These are phyloP conservation scores for Globisporangium polare DNA, from an alignment of 352 stramenopile species.

Conservation along the genomic window DNA sequence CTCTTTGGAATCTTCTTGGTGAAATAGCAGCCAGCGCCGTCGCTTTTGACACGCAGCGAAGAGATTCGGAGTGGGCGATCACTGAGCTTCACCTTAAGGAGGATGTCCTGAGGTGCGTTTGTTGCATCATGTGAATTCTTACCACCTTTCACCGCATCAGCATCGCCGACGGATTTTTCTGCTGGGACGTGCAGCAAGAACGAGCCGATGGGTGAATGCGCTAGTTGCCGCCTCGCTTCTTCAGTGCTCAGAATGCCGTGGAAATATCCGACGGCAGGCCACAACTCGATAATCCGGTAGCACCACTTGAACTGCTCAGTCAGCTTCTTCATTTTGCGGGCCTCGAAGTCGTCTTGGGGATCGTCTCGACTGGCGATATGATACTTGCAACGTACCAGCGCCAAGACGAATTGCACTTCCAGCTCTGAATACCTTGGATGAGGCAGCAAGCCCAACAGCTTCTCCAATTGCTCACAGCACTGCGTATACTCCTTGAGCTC, in stretches of 20 bases:
- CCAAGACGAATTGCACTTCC: constrained; percentile 35
- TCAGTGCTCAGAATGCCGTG: constrained; percentile 28
- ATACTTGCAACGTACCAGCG: constrained; percentile 15
- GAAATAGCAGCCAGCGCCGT: constrained; percentile 26
- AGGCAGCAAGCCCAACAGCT: constrained; percentile 15
- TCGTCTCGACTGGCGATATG: neutral
- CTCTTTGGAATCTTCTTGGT: constrained; percentile 31
- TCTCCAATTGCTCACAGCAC: constrained; percentile 21
- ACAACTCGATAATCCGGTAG: constrained; percentile 49
- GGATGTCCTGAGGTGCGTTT: constrained; percentile 8
- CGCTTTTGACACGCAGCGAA: constrained; percentile 33
- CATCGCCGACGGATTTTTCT: neutral
- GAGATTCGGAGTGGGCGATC: constrained; percentile 34
- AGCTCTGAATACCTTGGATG: constrained; percentile 24
- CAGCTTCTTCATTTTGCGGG: neutral
- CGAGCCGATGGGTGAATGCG: constrained; percentile 25
- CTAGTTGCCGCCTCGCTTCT: constrained; percentile 27
- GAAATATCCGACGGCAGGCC: constrained; percentile 51
- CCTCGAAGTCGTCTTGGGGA: constrained; percentile 15
- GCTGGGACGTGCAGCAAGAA: constrained; percentile 39
- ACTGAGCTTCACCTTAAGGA: constrained; percentile 44
- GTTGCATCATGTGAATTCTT: neutral
- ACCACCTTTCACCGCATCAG: neutral
- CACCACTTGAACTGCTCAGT: constrained; percentile 25
- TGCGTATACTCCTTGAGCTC: constrained; percentile 15